Conservation (phyloP, 2,329 filamentous ascomycete genomes). For the Aspergillus sp. region DNA sequence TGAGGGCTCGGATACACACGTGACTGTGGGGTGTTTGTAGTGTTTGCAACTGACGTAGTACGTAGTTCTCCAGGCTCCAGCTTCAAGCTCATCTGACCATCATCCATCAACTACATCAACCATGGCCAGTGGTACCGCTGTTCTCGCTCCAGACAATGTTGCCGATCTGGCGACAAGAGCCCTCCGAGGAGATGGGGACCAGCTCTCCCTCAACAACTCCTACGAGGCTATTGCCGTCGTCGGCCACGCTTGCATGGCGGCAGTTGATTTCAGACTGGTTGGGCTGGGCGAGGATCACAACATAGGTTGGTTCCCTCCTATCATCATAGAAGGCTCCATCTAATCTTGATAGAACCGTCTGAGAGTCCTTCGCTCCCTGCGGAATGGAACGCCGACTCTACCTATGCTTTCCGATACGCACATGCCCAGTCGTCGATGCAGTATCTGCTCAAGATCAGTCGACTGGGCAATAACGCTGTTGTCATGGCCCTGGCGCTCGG, state of each 20-base stretch:
- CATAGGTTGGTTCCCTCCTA: conserved; percentile 37
- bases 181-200: conserved; percentile 17
- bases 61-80: no score
- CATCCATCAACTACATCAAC: not conserved
- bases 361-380: conserved; percentile 48
- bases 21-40: conserved; percentile 3
- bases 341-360: conserved; percentile 17
- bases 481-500: conserved; percentile 69
- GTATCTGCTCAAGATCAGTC: conserved; percentile 71
- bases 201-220: conserved; percentile 33
- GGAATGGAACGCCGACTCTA: conserved; percentile 69
- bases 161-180: conserved; percentile 23
- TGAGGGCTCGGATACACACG: no score
- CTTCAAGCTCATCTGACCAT: no score
- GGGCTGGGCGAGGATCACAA: conserved; percentile 77
- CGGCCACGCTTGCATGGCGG: conserved; percentile 70
- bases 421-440: conserved; percentile 78
- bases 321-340: no score
- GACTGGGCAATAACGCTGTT: conserved; percentile 75
- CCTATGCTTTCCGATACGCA: conserved; percentile 74
- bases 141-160: conserved; percentile 19
- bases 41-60: not conserved
- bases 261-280: conserved; percentile 68
- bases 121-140: conserved; percentile 15
- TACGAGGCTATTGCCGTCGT: conserved; percentile 80